Evolutionary conservation across 116 monocot species (phyloP), one percentile per base, ranked within the genome.

Genomic region (Posidonia oceanica): DNA sequence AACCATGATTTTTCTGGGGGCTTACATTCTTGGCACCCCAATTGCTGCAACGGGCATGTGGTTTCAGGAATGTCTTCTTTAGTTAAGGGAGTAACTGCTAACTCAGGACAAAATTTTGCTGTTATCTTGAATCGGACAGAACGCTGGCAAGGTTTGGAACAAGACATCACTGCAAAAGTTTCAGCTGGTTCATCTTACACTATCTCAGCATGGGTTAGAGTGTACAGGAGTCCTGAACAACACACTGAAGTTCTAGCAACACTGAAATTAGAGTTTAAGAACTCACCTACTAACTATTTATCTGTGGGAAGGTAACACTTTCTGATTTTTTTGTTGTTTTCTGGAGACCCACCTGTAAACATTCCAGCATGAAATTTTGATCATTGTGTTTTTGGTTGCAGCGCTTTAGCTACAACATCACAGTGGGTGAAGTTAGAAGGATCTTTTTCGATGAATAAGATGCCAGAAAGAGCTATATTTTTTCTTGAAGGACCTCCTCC

Each of bases 401-500:
- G 89, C 42, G 64, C 74, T 69, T 72, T 74, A 64, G 86, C 70
- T 29, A 84, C 78, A 57, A 80, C 72, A 75, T 77, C 80, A 44
- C 56, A 67, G 40, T 93, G 93, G 93, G 78, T 77, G 61, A 82
- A 76, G 73, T 60, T 93, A 61, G 84, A 86, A 82, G 93, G 93
- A 52, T 81, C 82, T 60, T 88, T 93, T 72, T 60, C 75, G 41
- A 64, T 89, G 62, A 55, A 52, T 11, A 77, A 14, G 36, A 57
- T 93, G 72, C 89, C 93, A 40, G 69, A 74, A 41, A 72, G 67
- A 52, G 77, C 76, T 22, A 67, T 86, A 16, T 86, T 93, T 67
- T 93, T 60, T 77, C 82, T 93, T 48, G 93, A 93, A 82, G 93
- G 93, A 16, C 88, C 93, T 13, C 75, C 93, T 79, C 70, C 84